Evolutionary conservation across 352 stramenopile species (phyloP).

Genomic region (Phytophthora tubulina): DNA sequence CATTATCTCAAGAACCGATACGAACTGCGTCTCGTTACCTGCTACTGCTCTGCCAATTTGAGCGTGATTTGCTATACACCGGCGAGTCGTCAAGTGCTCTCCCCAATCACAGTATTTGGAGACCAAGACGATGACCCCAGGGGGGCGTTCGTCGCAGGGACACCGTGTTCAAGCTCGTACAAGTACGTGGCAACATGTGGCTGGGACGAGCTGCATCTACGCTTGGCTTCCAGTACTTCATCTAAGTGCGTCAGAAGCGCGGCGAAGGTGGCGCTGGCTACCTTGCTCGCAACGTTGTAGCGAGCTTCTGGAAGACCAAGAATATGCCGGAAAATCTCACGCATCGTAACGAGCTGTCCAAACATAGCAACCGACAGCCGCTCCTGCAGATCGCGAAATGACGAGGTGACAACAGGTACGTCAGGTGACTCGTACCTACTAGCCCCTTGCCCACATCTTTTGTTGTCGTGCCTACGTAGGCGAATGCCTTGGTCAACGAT

Average conservation of each 20-base stretch:
- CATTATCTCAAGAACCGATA: slow-evolving; percentile 12
- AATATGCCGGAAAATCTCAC: not conserved
- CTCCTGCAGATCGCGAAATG: not conserved
- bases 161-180: not conserved
- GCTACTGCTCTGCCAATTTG: not conserved
- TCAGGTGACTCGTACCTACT: not conserved
- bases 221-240: not conserved
- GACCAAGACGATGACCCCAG: not conserved
- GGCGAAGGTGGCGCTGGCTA: not conserved
- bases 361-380: not conserved
- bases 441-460: not conserved
- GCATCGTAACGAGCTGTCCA: not conserved
- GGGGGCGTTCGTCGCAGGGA: not conserved
- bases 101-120: not conserved
- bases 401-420: not conserved
- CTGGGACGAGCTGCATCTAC: too few species aligned
- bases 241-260: not conserved
- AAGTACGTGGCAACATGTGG: not conserved
- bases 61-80: not conserved
- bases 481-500: not conserved
- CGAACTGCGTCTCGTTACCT: not conserved
- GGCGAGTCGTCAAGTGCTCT: not conserved
- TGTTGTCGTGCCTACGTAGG: not conserved
- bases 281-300: not conserved
- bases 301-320: not conserved